Evolutionary conservation across 2,329 filamentous ascomycete genomes (phyloP), one percentile per base, ranked within the genome.

Genomic region (Aspergillus niger): DNA sequence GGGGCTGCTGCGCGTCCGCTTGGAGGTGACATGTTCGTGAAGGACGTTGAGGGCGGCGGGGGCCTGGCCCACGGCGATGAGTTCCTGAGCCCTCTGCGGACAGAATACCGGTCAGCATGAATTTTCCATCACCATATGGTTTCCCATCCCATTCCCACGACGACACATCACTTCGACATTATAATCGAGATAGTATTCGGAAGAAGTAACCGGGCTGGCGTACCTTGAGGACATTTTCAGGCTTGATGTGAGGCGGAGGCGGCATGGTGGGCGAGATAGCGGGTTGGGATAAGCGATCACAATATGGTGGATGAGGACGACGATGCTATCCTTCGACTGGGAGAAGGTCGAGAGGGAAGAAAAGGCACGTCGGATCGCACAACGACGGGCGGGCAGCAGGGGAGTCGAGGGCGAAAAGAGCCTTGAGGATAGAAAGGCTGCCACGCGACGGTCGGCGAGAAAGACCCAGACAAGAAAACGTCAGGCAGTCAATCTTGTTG

Each of bases 1-100:
- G 72, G 95, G 93, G 73, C 91, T 95, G 89, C 96, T 98, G 76
- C 95, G 91, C 72, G 93, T 97, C 73, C 95, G 87, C 85, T 99
- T 99, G 69, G 92, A 97, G 72, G 92, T 97, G 83, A 98, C 92
- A 88, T 99, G 95, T 85, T 99, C 95, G 84, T 98, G 95, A 65
- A 99, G 90, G 74, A 98, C 89, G 74, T 89, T 92, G 77, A 99
- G 85, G 77, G 95, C 95, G 74, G 95, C 94, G 72, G 91, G 87
- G 70, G 91, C 85, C 86, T 99, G 95, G 78, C 91, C 90, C 75
- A 99, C 95, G 76, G 92, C 95, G 83, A 98, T 97, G 81, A 99
- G 91, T 85, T 99, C 95, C 81, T 98, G 90, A 66, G 95, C 95
- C 80, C 95, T 89, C 88, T 88, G 66, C 66, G 72, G 48, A 47